Evolutionary conservation across 2,329 filamentous ascomycete species (phyloP), one percentile per base, ranked within the genome.

Genomic region (Monosporascus sp.): DNA sequence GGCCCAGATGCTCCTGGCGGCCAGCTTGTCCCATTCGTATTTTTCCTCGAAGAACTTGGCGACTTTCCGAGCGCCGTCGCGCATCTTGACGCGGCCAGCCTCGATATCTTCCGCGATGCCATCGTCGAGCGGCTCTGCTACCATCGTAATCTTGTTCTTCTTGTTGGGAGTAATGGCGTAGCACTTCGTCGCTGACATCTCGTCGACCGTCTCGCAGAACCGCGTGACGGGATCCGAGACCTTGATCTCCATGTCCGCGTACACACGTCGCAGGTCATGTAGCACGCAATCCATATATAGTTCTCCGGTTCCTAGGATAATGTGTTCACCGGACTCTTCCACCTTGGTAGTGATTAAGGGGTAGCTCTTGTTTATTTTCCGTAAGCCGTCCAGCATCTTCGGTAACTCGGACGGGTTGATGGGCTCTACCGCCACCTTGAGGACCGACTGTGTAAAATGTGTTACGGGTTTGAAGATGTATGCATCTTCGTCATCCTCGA

Each of bases 221-320:
- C 94, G 82, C 17, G 94, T 97, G 44, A 99, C 93, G 1, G 94
- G 94, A 68, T 99, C 94, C 0, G 94, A 99, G 48, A 99, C 91
- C 74, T 97, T 97, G 74, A 99, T 89, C 70, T 99, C 94, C 94
- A 99, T 99, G 65, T 97, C 93, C 15, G 94, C 92, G 68, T 97
- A 99, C n/a, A 97, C 73, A 41, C 86, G 84, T 51, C 94, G 88
- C 47, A 99, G 79, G 68, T 99, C 94, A 70, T 99, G 94, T 46
- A 99, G 79, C 3, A 99, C 93, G 65, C 94, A 99, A 70, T 99
- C 94, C 92, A 99, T 97, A 75, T 99, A 99, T n/a, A 99, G 78
- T 70, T 99, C 94, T 55, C 94, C 94, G 0, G 94, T 99, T 24
- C 94, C 94, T 5, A 99, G 82, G 47, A 99, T 81, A 60, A 99